Evolutionary conservation across 768 basidiomycete species (phyloP), one percentile per base, ranked within the genome.

Genomic region (Favolaschia claudopus): DNA sequence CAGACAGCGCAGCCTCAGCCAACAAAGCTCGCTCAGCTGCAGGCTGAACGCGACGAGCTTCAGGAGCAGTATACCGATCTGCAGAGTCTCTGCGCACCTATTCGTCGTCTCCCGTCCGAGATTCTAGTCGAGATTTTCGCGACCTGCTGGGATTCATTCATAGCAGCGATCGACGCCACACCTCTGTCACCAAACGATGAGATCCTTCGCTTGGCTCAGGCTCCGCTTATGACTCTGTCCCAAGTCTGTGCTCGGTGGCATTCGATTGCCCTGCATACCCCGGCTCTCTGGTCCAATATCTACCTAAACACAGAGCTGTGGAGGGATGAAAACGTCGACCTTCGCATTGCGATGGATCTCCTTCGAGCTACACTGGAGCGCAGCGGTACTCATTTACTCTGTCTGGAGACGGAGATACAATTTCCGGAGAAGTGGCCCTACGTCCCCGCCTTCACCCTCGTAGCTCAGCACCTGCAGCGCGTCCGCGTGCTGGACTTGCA

Each of bases 61-160:
- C 37, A 51, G n/a, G n/a, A n/a, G 2, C 37, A 32, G 5, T 24
- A 40, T n/a, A 9, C 15, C 5, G 40, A 34, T 17, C 36, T 14
- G 25, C 8, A 4, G 2, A n/a, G 52, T n/a, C 40, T 53, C 8
- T 17, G 33, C 28, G 40, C 40, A 3, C 52, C 52, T n/a, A 34
- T 53, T 13, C 42, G 42, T 27, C 52, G 33, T 2, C 32, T 53
- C 12, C 52, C 52, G 4, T 43, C 52, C 40, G 52, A 53, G 28
- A 33, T 44, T 27, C 22, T 53, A 7, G 33, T 36, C 8, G 52
- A 53, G 5, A 44, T 53, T 13, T 53, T 53, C 29, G 24, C 39
- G 22, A 7, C n/a, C n/a, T n/a, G 22, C 12, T 34, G 37, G 27
- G 14, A 33, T 22, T 34, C 28, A 19, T 31, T n/a, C n/a, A n/a